phyloP scores from a whole-genome alignment of 2,329 filamentous ascomycete species.

The Knufia petricola region DNA sequence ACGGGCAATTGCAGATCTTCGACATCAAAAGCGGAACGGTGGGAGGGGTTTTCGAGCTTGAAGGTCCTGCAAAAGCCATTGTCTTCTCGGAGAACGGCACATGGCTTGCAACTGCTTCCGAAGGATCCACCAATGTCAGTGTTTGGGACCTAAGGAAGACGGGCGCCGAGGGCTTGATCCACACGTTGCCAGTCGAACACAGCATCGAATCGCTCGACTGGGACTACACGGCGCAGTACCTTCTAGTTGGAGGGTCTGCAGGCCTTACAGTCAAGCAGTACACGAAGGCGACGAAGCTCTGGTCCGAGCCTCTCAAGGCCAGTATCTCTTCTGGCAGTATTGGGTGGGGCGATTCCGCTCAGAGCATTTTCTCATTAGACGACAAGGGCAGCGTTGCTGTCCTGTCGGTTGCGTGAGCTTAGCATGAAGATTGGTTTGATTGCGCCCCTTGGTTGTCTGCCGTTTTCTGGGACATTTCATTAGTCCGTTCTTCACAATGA shows the following conservation, averaged over 20 bases:
- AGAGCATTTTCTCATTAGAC: conserved; percentile 65
- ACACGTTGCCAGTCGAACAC: conserved; percentile 76
- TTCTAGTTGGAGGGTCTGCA: conserved; percentile 69
- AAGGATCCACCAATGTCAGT: conserved; percentile 67
- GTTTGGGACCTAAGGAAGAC: conserved; percentile 90
- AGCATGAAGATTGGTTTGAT: background rate
- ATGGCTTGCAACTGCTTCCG: conserved; percentile 78
- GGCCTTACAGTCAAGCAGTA: conserved; percentile 86
- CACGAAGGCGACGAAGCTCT: conserved; percentile 73
- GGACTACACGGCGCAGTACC: conserved; percentile 93
- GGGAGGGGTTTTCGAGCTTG: conserved; percentile 61
- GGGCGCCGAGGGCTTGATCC: conserved; percentile 49
- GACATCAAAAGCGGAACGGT: conserved; percentile 70
- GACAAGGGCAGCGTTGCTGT: conserved; percentile 66
- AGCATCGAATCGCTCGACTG: conserved; percentile 63
- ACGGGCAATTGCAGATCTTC: conserved; percentile 79
- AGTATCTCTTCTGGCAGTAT: conserved; percentile 64
- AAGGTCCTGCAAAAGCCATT: conserved; percentile 61
- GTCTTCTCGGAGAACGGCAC: conserved; percentile 94
- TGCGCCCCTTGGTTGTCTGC: background rate
- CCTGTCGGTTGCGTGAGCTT: conserved; percentile 31
- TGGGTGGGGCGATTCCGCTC: conserved; percentile 67
- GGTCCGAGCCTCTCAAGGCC: conserved; percentile 75
- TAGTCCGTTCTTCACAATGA: too few relatives aligned
- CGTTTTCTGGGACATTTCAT: too few relatives aligned